phyloP scores from a whole-genome alignment of 2,329 filamentous ascomycete species.

The Sarocladium brachiariae region DNA sequence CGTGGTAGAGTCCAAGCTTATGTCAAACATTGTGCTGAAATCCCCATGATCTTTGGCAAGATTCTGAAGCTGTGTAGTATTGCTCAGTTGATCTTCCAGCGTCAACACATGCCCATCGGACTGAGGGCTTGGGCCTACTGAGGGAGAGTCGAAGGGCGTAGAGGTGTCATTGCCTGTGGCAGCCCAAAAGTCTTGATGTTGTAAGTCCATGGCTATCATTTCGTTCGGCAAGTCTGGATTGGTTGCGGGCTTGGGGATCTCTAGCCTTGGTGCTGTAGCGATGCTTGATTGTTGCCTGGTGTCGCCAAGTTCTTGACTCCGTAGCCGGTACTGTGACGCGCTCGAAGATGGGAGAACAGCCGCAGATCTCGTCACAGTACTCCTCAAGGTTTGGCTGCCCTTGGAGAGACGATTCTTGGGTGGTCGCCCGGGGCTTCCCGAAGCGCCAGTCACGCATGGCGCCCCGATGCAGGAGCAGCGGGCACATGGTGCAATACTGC shows the following conservation, averaged over 20 bases:
- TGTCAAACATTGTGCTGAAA: conserved; percentile 12
- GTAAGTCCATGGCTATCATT: too few relatives aligned
- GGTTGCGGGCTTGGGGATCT: too few relatives aligned
- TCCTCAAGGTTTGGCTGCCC: neutral
- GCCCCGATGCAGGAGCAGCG: conserved; percentile 15
- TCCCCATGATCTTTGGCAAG: conserved; percentile 13
- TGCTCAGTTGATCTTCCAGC: conserved; percentile 11
- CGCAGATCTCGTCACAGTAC: neutral
- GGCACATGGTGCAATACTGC: conserved; percentile 15
- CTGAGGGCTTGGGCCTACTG: conserved; percentile 12
- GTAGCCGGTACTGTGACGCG: too few relatives aligned
- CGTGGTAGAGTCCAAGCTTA: conserved; percentile 11
- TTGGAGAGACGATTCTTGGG: conserved; percentile 12
- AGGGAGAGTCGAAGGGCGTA: conserved; percentile 11
- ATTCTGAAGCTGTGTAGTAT: conserved; percentile 13
- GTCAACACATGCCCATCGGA: conserved; percentile 11
- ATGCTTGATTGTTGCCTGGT: too few relatives aligned
- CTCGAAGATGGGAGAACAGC: too few relatives aligned
- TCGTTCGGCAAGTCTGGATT: too few relatives aligned
- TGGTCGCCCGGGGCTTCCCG: conserved; percentile 16
- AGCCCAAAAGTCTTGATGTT: conserved; percentile 12
- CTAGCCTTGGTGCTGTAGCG: too few relatives aligned
- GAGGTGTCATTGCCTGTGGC: conserved; percentile 11
- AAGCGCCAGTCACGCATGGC: conserved; percentile 15
- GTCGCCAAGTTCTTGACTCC: too few relatives aligned